Evolutionary conservation across 257 asterid genomes (phyloP), one percentile per base, ranked within the genome.

Genomic region (Schizonepeta tenuifolia): DNA sequence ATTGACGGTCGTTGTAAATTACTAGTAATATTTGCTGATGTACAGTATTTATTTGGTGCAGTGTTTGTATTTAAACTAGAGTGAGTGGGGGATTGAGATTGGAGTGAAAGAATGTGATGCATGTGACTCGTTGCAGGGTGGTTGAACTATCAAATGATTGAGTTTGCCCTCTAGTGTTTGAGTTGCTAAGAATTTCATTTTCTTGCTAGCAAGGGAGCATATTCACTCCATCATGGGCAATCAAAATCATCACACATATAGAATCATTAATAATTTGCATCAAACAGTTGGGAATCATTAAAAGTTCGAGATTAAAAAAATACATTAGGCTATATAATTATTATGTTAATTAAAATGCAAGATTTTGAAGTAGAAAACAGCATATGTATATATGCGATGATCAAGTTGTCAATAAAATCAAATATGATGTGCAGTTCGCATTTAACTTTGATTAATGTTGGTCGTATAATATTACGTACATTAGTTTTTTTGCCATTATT

Each of bases 101-200:
- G 35, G 71, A 73, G 82, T 51, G 73, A 73, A 33, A 71, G 80
- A 76, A 81, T 77, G 82, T 83, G 88, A 68, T 78, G 87, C 83
- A 83, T 83, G 88, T 83, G 88, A 82, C 46, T 24, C 31, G 57
- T 76, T 80, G 86, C 83, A 83, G 84, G 83, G 88, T 83, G 5
- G 87, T 83, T 89, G 90, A 87, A 76, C 83, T 83, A 81, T 82
- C 86, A 71, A 83, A 82, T 79, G 81, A 87, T 80, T 85, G 82
- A 79, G 69, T 84, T 78, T 69, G 66, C 57, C 57, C 82, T 75
- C 55, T 81, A 57, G 57, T 76, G 70, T 54, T 78, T 63, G 49
- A 71, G 75, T 69, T 51, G 15, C 54, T 75, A 33, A 18, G 3
- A 8, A 2, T 61, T 64, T 74, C 46, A 66, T 40, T 58, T 71